These are phyloP conservation scores for Jasminum sambac DNA, from an alignment of 257 asterid genomes.

Conservation along the genomic window DNA sequence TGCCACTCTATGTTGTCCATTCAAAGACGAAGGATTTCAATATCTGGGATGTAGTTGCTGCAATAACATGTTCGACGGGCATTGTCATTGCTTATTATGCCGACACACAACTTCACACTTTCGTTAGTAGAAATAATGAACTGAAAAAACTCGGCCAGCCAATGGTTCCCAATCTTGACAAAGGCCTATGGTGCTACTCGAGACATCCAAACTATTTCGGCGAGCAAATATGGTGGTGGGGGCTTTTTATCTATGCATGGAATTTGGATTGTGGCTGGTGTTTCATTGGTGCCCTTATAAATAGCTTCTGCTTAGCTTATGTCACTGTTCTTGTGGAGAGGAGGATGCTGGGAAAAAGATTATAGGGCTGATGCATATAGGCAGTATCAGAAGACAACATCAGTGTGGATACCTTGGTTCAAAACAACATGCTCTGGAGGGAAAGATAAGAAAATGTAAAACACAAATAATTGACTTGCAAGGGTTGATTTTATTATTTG, in stretches of 20 bases:
- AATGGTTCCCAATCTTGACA: conserved; percentile 61
- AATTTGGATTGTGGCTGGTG: conserved; percentile 66
- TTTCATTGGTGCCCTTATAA: conserved; percentile 63
- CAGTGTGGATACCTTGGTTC: conserved; percentile 93
- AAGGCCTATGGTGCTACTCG: conserved; percentile 78
- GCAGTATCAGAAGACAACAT: conserved; percentile 64
- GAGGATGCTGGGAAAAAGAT: conserved; percentile 68
- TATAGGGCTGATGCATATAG: conserved; percentile 75
- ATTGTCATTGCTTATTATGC: conserved; percentile 63
- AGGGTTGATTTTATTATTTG: background rate
- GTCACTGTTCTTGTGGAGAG: conserved; percentile 85
- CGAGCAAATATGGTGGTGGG: conserved; percentile 99
- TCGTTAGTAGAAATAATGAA: conserved; percentile 50
- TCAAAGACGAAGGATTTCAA: conserved; percentile 43
- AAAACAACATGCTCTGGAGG: conserved; percentile 34
- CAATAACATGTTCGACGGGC: conserved; percentile 59
- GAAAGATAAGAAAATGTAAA: conserved; percentile 49
- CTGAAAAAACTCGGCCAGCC: conserved; percentile 51
- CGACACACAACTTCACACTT: conserved; percentile 76
- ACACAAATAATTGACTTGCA: background rate
- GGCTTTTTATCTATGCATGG: conserved; percentile 69
- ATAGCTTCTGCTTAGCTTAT: conserved; percentile 76
- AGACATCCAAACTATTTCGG: conserved; percentile 94
- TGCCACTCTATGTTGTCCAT: conserved; percentile 75
- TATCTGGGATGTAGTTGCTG: conserved; percentile 62